Conservation (phyloP, 2,329 filamentous ascomycete genomes). For the Colletotrichum filicis region DNA sequence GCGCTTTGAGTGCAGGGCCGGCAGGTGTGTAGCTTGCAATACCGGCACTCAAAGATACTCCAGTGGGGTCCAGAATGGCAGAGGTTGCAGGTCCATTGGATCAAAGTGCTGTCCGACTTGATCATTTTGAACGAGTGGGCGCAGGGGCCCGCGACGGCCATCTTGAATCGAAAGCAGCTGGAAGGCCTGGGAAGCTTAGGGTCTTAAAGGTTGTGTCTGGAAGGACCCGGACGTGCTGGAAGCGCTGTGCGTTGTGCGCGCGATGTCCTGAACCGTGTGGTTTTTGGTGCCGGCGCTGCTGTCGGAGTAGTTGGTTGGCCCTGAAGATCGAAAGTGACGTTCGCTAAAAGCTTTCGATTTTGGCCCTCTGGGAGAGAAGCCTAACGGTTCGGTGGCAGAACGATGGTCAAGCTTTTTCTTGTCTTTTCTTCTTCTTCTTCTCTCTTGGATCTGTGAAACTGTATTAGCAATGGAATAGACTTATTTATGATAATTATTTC, state of each 20-base stretch:
- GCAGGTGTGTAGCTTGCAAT: conserved; percentile 75
- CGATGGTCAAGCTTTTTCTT: neutral
- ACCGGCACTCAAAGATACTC: conserved; percentile 76
- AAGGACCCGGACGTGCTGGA: neutral
- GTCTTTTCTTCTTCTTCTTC: neutral
- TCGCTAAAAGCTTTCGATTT: neutral
- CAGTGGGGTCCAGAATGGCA: conserved; percentile 74
- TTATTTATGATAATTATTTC: neutral
- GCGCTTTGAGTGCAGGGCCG: conserved; percentile 64
- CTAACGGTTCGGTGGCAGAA: neutral
- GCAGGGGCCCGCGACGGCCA: conserved; percentile 68
- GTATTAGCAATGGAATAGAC: conserved; percentile 4
- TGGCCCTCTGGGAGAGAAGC: neutral
- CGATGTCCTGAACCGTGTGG: neutral
- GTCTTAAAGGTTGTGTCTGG: neutral
- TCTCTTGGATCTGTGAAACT: neutral
- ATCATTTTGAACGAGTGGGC: conserved; percentile 73
- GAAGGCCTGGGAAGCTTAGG: neutral
- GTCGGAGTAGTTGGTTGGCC: neutral
- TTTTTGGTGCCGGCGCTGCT: neutral
- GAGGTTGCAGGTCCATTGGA: conserved; percentile 74
- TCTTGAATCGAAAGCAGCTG: conserved; percentile 41
- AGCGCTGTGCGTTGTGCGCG: conserved; percentile 12
- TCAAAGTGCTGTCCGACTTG: conserved; percentile 73
- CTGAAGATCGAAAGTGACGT: neutral